phyloP scores from a whole-genome alignment of 2,329 filamentous ascomycete genomes.

The Fusarium ambrosium region DNA sequence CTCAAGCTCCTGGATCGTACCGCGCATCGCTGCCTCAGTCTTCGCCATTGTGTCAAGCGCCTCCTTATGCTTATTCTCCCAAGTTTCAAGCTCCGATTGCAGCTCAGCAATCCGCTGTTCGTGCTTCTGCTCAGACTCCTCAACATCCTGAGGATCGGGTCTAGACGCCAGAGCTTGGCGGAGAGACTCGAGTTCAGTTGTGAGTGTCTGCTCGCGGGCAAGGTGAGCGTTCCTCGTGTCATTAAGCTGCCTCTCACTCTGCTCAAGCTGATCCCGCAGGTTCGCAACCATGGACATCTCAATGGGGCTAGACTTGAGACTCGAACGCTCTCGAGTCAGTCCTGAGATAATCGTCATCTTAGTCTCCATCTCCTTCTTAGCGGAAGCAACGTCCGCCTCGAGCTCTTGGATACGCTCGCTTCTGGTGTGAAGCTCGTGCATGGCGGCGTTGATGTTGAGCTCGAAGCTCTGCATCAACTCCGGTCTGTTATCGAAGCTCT shows the following conservation, averaged over 20 bases:
- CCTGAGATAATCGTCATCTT: slow-evolving; percentile 98
- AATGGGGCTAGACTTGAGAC: slow-evolving; percentile 84
- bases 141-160: slow-evolving; percentile 44
- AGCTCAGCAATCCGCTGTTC: slow-evolving; percentile 74
- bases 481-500: slow-evolving; percentile 85
- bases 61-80: slow-evolving; percentile 81
- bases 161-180: slow-evolving; percentile 63
- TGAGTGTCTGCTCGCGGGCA: slow-evolving; percentile 81
- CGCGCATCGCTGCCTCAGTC: slow-evolving; percentile 79
- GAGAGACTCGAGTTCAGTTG: slow-evolving; percentile 77
- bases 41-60: slow-evolving; percentile 78
- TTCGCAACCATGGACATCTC: slow-evolving; percentile 92
- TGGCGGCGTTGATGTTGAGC: slow-evolving; percentile 88
- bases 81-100: slow-evolving; percentile 77
- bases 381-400: slow-evolving; percentile 83
- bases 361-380: slow-evolving; percentile 95
- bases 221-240: slow-evolving; percentile 79
- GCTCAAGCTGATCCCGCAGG: slow-evolving; percentile 88
- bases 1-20: slow-evolving; percentile 82
- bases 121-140: slow-evolving; percentile 57
- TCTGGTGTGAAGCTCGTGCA: slow-evolving; percentile 89
- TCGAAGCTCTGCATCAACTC: slow-evolving; percentile 95
- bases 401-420: slow-evolving; percentile 92
- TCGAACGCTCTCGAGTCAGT: slow-evolving; percentile 91
- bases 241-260: slow-evolving; percentile 85